A percentile compares a stretch with the other conserved stretches of the same genome.
These are phyloP conservation scores for Mallotus japonicus DNA, from an alignment of 441 rosid species.

Conservation along the genomic window DNA sequence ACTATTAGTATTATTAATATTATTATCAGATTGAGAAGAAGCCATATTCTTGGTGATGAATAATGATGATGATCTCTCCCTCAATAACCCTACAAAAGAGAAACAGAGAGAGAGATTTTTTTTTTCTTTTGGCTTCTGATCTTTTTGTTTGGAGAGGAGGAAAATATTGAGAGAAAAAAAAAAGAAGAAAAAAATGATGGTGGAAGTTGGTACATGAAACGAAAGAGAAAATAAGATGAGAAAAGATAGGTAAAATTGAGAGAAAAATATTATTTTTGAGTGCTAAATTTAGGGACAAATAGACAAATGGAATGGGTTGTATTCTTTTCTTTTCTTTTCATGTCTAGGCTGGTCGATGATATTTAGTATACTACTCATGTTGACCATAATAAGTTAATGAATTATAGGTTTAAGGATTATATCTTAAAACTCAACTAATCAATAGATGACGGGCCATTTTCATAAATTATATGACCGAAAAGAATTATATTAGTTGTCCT, in stretches of 20 bases:
- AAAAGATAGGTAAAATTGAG: background rate
- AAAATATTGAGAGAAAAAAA: background rate
- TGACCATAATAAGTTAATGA: background rate
- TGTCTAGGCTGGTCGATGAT: background rate
- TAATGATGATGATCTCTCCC: constrained; percentile 6
- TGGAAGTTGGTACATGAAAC: too few relatives aligned
- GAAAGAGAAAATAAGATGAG: background rate
- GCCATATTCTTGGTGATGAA: constrained; percentile 17
- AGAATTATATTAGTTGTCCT: too few relatives aligned
- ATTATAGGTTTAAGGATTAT: too few relatives aligned
- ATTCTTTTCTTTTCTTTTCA: too few relatives aligned
- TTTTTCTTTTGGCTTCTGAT: too few relatives aligned
- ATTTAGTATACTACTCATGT: background rate
- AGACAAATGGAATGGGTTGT: background rate
- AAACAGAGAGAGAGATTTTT: constrained; percentile 7
- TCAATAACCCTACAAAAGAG: background rate
- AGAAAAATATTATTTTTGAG: background rate
- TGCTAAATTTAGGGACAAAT: background rate
- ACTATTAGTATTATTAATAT: too few relatives aligned
- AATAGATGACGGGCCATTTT: too few relatives aligned
- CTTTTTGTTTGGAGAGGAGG: background rate
- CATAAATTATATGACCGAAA: too few relatives aligned
- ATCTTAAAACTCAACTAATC: too few relatives aligned
- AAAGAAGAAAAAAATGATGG: too few relatives aligned
- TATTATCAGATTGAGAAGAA: constrained; percentile 8